These are phyloP conservation scores for Solanum dulcamara DNA, from an alignment of 257 asterid genomes.

Conservation along the genomic window DNA sequence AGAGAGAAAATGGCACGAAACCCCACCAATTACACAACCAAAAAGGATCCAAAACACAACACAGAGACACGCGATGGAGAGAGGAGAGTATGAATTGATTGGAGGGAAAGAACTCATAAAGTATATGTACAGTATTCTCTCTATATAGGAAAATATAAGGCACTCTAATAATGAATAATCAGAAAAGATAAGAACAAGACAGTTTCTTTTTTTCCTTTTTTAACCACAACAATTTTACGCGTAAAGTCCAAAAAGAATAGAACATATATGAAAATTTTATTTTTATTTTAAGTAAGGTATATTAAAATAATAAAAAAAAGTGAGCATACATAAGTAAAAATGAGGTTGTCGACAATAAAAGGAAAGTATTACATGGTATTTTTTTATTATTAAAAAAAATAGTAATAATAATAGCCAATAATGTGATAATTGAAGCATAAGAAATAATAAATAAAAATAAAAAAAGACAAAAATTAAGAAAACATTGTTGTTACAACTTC, in stretches of 20 bases:
- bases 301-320: background rate
- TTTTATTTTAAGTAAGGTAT: background rate
- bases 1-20: background rate
- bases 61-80: background rate
- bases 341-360: no score
- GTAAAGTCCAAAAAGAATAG: no score
- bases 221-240: background rate
- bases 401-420: no score
- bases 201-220: background rate
- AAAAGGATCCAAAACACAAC: background rate
- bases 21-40: background rate
- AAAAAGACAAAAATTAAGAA: no score
- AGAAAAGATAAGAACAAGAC: background rate
- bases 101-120: constrained; percentile 1
- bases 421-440: background rate
- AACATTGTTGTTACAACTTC: no score
- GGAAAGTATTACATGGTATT: no score
- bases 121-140: background rate
- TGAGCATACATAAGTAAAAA: background rate
- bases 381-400: no score
- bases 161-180: background rate
- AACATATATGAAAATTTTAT: no score
- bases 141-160: background rate
- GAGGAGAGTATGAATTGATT: constrained; percentile 8
- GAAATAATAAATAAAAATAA: no score